Evolutionary conservation across 495 filamentous ascomycete genomes (phyloP).

Genomic region (Annulohypoxylon bovei): DNA sequence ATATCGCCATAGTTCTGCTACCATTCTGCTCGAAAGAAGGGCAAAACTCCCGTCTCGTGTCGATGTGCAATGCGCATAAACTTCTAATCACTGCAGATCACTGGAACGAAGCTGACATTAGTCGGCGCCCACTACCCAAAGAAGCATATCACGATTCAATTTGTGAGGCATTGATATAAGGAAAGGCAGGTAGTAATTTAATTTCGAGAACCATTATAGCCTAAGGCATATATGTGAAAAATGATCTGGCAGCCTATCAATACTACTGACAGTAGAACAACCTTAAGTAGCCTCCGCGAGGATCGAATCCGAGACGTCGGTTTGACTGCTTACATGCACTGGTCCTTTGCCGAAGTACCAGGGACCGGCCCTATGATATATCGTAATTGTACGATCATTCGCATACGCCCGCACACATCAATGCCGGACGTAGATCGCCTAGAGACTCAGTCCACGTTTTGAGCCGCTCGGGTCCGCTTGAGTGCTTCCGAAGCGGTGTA

Average conservation of each 20-base stretch:
- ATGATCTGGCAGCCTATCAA: not conserved
- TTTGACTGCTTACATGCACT: not conserved
- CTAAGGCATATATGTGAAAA: too few species aligned
- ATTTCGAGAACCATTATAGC: not conserved
- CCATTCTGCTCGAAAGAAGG: not conserved
- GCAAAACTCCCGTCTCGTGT: not conserved
- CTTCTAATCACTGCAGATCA: not conserved
- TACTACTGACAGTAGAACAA: not conserved
- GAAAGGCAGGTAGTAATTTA: not conserved
- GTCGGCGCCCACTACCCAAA: not conserved
- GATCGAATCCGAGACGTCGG: not conserved
- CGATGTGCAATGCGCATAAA: not conserved
- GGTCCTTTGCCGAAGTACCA: conserved; percentile 3
- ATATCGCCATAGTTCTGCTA: not conserved
- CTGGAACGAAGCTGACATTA: not conserved
- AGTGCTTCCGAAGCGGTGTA: not conserved
- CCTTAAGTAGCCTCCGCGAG: not conserved
- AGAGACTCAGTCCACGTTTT: not conserved
- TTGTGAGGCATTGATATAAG: not conserved
- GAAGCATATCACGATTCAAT: too few species aligned
- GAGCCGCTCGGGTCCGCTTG: not conserved
- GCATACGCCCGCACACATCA: not conserved
- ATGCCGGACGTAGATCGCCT: not conserved
- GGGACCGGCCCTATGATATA: not conserved
- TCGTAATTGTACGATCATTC: not conserved